Evolutionary conservation across 257 asterid species (phyloP), one percentile per base, ranked within the genome.

Genomic region (Plantago elongata): DNA sequence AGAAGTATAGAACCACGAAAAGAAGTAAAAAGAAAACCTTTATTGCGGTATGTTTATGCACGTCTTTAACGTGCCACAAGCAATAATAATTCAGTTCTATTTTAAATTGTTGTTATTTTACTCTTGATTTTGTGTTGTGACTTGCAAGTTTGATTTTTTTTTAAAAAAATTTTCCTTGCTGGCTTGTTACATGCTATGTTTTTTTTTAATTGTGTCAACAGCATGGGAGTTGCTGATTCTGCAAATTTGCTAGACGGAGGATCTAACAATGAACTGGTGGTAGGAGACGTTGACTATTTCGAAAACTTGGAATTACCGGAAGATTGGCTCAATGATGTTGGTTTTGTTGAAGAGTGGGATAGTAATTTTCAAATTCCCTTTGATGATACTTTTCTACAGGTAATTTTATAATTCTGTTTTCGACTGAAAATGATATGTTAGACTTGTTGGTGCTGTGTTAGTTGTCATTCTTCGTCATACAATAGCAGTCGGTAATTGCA

Each of bases 241-340:
- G 56, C 61, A 63, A 58, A 57, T 80, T 80, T 76, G 84, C 76
- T 62, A 83, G 74, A 14, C 13, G 42, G 40, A 52, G 30, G 9
- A 7, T 7, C 9, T 22, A 60, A 14, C 13, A 22, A 54, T 12
- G 59, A 40, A 12, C 34, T 69, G 15, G 37, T 18, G 29, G 69
- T 50, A 14, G 84, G 75, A 9, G 90, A 81, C 43, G 78, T 80
- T 11, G 76, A 75, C 5, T 66, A 83, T 45, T 80, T 84, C 0
- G 68, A 70, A n/a, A 69, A 80, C 29, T 62, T 87, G 57, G 95
- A 89, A 70, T 76, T 82, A 61, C 95, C 96, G 77, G 94, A 84
- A 6, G 40, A 34, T 34, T 34, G 40, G 40, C 8, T 34, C 8
- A 34, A 34, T 34, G 38, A 34, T 34, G 5, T 34, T 34, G 40